A percentile compares a stretch with the other conserved stretches of the same genome.
These are phyloP conservation scores for Penicillium sp. DNA, from an alignment of 2,329 filamentous ascomycete genomes.

Conservation along the genomic window DNA sequence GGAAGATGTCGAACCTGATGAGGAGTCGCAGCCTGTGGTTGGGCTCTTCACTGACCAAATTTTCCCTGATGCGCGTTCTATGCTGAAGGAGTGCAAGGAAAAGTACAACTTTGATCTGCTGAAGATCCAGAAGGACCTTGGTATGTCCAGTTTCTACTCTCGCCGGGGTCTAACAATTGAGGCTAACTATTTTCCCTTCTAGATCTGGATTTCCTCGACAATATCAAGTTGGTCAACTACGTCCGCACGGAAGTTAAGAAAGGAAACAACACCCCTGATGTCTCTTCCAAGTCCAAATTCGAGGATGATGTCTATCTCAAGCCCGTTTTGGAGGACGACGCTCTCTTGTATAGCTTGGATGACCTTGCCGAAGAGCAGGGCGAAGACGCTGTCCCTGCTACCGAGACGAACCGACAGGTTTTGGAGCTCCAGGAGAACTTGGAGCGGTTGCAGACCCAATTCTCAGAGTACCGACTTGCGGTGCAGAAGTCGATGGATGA, in stretches of 20 bases:
- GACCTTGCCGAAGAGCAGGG: constrained; percentile 52
- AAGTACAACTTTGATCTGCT: constrained; percentile 60
- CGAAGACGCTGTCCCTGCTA: constrained; percentile 21
- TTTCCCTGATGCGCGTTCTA: constrained; percentile 55
- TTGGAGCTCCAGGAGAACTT: constrained; percentile 56
- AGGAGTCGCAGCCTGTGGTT: constrained; percentile 54
- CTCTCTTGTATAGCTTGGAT: constrained; percentile 76
- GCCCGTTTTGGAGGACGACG: constrained; percentile 80
- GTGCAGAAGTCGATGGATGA: constrained; percentile 60
- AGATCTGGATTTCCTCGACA: constrained; percentile 62
- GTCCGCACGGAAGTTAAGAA: constrained; percentile 42
- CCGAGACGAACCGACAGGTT: constrained; percentile 40
- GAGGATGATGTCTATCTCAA: constrained; percentile 72
- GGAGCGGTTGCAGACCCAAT: constrained; percentile 52
- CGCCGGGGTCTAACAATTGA: constrained; percentile 13
- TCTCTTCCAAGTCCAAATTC: constrained; percentile 56
- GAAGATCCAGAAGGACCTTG: constrained; percentile 46
- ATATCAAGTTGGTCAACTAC: constrained; percentile 67
- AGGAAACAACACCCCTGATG: constrained; percentile 43
- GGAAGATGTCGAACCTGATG: constrained; percentile 55
- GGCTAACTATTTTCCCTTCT: constrained; percentile 23
- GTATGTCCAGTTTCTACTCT: constrained; percentile 28
- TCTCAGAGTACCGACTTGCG: constrained; percentile 56
- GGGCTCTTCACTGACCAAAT: constrained; percentile 60
- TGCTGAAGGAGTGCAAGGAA: constrained; percentile 61